Percentiles rank a stretch among this genome's conserved stretches.
Evolutionary conservation across 148 eudicot species (phyloP).

Genomic region (Suaeda aralocaspica): DNA sequence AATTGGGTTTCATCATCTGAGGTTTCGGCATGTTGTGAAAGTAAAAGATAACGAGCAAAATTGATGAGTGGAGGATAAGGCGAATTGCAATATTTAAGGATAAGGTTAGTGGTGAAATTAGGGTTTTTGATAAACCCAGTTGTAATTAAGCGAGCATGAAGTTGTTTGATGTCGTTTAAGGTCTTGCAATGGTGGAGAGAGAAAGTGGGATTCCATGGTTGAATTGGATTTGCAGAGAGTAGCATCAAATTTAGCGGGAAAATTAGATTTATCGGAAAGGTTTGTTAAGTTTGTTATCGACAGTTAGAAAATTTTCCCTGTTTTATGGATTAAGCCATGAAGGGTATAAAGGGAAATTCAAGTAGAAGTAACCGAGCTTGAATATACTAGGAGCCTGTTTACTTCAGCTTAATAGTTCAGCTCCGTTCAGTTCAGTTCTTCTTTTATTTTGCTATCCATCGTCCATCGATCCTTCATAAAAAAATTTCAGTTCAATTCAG

Average conservation of each 20-base stretch:
- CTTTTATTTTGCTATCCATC: too few relatives aligned
- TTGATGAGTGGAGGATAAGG: constrained; percentile 33
- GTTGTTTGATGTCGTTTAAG: constrained; percentile 48
- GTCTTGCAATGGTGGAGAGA: constrained; percentile 48
- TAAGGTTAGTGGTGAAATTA: constrained; percentile 54
- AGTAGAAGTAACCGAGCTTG: too few relatives aligned
- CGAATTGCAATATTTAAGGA: constrained; percentile 51
- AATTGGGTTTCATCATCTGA: neutral
- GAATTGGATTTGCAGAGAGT: constrained; percentile 36
- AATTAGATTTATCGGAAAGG: neutral
- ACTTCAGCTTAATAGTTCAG: too few relatives aligned
- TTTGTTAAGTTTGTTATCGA: too few relatives aligned
- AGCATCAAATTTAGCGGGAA: constrained; percentile 38
- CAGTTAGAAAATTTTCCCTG: too few relatives aligned
- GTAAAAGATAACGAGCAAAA: constrained; percentile 55
- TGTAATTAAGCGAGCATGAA: constrained; percentile 61
- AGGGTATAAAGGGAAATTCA: too few relatives aligned
- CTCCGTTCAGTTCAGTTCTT: too few relatives aligned
- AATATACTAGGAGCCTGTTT: too few relatives aligned
- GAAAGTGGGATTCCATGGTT: constrained; percentile 61
- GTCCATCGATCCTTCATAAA: too few relatives aligned
- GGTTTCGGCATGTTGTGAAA: constrained; percentile 21
- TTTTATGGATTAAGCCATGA: too few relatives aligned
- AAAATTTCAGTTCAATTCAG: too few relatives aligned
- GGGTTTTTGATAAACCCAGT: constrained; percentile 51